Evolutionary conservation across 108 stramenopile species (phyloP).

Genomic region (Cyclotella choctawhatcheeana): DNA sequence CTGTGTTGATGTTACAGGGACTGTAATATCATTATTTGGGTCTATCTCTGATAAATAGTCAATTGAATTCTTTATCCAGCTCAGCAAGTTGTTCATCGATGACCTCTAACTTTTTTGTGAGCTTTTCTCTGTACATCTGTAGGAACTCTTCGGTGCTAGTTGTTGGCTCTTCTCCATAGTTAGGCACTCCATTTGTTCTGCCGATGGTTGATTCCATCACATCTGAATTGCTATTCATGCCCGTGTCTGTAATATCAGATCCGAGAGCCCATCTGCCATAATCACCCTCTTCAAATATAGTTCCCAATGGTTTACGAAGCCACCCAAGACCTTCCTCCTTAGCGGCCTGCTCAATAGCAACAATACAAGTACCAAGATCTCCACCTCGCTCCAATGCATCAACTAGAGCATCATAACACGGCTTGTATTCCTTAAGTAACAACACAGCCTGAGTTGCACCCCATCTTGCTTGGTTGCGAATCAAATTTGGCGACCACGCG

Average conservation of each 20-base stretch:
- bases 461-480: constrained; percentile 89
- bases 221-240: constrained; percentile 38
- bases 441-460: constrained; percentile 83
- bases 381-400: constrained; percentile 83
- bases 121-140: constrained; percentile 35
- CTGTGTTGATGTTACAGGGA: too few species aligned
- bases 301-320: constrained; percentile 66
- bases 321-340: constrained; percentile 53
- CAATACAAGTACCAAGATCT: constrained; percentile 78
- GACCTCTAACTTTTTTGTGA: constrained; percentile 41
- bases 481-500: constrained; percentile 53
- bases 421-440: constrained; percentile 77
- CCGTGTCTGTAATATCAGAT: neutral
- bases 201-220: neutral
- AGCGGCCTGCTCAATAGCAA: constrained; percentile 86
- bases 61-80: neutral
- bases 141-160: constrained; percentile 46
- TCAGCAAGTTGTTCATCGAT: constrained; percentile 57
- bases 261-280: constrained; percentile 58
- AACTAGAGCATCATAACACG: constrained; percentile 85
- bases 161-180: constrained; percentile 48
- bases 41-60: neutral
- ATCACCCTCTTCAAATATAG: constrained; percentile 63
- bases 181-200: constrained; percentile 45
- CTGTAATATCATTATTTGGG: neutral